These are phyloP conservation scores for Suillus tomentosus DNA, from an alignment of 768 basidiomycete genomes.

Conservation along the genomic window DNA sequence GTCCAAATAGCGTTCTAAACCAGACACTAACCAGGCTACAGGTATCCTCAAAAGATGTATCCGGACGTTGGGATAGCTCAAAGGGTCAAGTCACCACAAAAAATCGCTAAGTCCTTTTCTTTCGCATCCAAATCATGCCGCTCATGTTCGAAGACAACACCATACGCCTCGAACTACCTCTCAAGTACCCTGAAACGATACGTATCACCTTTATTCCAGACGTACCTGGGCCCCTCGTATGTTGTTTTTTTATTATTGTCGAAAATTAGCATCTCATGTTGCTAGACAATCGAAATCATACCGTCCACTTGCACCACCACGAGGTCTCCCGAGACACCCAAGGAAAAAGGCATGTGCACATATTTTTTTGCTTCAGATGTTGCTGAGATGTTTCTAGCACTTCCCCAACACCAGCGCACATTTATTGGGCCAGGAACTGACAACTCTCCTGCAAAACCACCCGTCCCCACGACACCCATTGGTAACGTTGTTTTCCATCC, in stretches of 20 bases:
- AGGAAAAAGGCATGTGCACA: background rate
- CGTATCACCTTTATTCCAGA: background rate
- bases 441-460: no score
- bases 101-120: no score
- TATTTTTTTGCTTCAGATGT: background rate
- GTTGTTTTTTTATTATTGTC: background rate
- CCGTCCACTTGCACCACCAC: background rate
- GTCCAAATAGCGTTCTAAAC: no score
- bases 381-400: background rate
- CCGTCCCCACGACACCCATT: background rate
- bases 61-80: no score
- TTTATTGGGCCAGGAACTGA: background rate
- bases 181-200: background rate
- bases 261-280: background rate
- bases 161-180: background rate
- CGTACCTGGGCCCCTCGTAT: background rate
- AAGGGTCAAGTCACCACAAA: no score
- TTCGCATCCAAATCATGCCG: no score
- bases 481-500: background rate
- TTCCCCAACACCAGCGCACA: background rate
- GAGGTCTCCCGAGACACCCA: background rate
- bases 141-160: background rate
- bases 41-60: no score
- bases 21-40: no score
- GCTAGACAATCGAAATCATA: background rate